These are phyloP conservation scores for Stramenopiles sp. DNA, from an alignment of 352 stramenopile species.

Conservation along the genomic window DNA sequence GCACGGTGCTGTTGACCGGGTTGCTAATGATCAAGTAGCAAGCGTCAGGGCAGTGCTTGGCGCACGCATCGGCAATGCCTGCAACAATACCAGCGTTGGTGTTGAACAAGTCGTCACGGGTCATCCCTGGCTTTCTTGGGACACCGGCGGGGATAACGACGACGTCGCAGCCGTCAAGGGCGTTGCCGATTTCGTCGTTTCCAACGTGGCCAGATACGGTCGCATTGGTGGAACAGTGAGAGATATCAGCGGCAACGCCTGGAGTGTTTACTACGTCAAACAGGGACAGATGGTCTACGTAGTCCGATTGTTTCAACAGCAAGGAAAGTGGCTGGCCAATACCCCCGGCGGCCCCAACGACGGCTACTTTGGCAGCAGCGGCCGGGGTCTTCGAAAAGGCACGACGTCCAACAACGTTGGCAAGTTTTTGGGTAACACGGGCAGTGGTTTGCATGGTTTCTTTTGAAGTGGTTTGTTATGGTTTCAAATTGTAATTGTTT, in stretches of 20 bases:
- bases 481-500: too few species aligned
- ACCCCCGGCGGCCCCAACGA: conserved; percentile 76
- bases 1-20: conserved; percentile 97
- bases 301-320: conserved; percentile 84
- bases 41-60: conserved; percentile 83
- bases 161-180: conserved; percentile 58
- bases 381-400: neutral
- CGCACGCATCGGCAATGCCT: conserved; percentile 72
- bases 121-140: conserved; percentile 94
- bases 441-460: neutral
- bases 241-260: conserved; percentile 88
- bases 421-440: too few species aligned
- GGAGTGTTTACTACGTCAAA: conserved; percentile 96
- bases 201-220: conserved; percentile 43
- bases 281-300: conserved; percentile 83
- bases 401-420: neutral
- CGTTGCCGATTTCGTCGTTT: conserved; percentile 46
- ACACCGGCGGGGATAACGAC: conserved; percentile 97
- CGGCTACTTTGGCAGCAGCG: conserved; percentile 21
- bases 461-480: too few species aligned
- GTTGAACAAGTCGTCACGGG: conserved; percentile 82
- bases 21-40: conserved; percentile 95
- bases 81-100: conserved; percentile 88
- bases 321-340: conserved; percentile 96
- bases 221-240: conserved; percentile 59